These are phyloP conservation scores for Quercus parvula DNA, from an alignment of 306 rosid species.

Conservation along the genomic window DNA sequence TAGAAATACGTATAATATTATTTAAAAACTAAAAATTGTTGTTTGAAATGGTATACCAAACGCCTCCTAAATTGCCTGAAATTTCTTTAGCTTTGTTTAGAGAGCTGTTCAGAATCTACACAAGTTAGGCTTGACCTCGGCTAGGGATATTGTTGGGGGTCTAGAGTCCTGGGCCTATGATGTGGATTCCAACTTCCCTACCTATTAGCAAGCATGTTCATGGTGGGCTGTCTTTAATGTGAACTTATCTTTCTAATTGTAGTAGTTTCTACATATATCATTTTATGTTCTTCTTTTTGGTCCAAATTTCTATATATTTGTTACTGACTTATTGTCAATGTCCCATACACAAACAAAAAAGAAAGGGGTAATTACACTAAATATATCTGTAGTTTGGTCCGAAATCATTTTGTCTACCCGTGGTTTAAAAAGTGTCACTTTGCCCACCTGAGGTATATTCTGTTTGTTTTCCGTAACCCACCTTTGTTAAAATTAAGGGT, in stretches of 20 bases:
- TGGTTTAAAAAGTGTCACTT: no score
- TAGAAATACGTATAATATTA: no score
- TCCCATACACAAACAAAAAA: not conserved
- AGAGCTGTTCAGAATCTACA: slow-evolving; percentile 77
- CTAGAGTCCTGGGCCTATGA: slow-evolving; percentile 74
- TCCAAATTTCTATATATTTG: not conserved
- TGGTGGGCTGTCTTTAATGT: not conserved
- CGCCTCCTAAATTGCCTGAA: slow-evolving; percentile 44
- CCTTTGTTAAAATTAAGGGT: no score
- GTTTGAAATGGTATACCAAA: no score
- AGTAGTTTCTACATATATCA: not conserved
- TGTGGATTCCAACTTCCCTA: slow-evolving; percentile 71
- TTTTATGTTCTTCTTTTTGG: not conserved
- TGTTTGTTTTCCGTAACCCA: no score
- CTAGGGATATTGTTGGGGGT: slow-evolving; percentile 85
- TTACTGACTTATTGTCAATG: not conserved
- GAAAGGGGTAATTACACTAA: not conserved
- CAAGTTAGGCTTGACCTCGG: slow-evolving; percentile 62
- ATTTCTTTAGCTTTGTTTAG: not conserved
- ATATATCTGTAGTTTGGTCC: no score
- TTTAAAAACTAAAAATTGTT: no score
- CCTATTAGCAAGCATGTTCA: slow-evolving; percentile 27
- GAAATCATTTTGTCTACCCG: no score
- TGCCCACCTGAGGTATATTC: no score
- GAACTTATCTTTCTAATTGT: not conserved